phyloP scores from a whole-genome alignment of 2,329 filamentous ascomycete species.

The Metarhizium rileyi region DNA sequence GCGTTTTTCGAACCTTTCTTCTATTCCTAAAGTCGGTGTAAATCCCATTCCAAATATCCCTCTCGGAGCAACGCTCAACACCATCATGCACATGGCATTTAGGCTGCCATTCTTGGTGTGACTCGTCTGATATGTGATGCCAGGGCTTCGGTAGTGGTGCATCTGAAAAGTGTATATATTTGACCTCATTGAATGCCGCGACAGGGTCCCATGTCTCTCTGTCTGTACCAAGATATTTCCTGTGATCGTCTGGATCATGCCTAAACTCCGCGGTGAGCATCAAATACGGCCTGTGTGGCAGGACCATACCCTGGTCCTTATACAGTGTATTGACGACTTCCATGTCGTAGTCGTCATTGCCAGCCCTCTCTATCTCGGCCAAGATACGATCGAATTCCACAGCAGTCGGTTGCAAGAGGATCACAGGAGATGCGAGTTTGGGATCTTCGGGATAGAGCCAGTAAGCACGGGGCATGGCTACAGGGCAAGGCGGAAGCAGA shows the following conservation, averaged over 20 bases:
- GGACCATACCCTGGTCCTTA: conserved; percentile 44
- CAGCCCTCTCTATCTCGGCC: conserved; percentile 16
- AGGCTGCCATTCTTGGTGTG: conserved; percentile 11
- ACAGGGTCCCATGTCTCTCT: conserved; percentile 48
- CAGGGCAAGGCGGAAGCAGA: conserved; percentile 47
- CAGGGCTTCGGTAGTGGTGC: conserved; percentile 58
- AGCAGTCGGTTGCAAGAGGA: conserved; percentile 48
- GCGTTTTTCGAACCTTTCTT: background rate
- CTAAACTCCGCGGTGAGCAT: conserved; percentile 56
- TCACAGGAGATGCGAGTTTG: conserved; percentile 47
- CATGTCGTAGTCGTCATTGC: conserved; percentile 48
- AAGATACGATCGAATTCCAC: conserved; percentile 34
- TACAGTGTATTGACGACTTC: conserved; percentile 57
- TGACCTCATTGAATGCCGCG: conserved; percentile 45
- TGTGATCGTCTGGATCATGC: conserved; percentile 27
- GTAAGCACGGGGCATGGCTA: conserved; percentile 64
- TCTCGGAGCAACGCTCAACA: conserved; percentile 23
- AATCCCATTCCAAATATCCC: conserved; percentile 12
- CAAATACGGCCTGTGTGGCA: conserved; percentile 54
- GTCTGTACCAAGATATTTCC: conserved; percentile 29
- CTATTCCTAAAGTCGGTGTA: conserved; percentile 38
- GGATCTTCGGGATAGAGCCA: conserved; percentile 49
- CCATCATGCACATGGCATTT: conserved; percentile 29
- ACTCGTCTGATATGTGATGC: conserved; percentile 15
- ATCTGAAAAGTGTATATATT: conserved; percentile 62